phyloP scores from a whole-genome alignment of 148 eudicot species.

The Chenopodium berlandieri region DNA sequence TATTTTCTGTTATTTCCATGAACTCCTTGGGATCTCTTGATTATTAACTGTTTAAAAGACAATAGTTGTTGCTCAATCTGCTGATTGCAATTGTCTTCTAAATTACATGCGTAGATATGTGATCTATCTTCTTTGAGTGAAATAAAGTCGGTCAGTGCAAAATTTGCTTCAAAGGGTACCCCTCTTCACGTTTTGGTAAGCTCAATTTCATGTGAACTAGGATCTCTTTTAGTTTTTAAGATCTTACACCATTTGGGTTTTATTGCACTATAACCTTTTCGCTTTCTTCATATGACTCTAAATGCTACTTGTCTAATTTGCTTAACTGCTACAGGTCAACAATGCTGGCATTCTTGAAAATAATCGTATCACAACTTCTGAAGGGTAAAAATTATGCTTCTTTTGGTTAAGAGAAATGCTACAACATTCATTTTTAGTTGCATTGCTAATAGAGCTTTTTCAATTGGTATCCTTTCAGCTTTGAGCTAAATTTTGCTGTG shows the following conservation, averaged over 20 bases:
- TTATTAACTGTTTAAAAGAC: background rate
- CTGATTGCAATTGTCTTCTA: slow-evolving; percentile 17
- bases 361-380: slow-evolving; percentile 53
- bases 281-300: background rate
- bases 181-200: slow-evolving; percentile 85
- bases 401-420: background rate
- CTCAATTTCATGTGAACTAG: background rate
- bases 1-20: background rate
- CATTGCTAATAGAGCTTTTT: slow-evolving; percentile 17
- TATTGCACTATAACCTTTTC: background rate
- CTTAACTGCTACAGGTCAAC: slow-evolving; percentile 57
- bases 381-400: slow-evolving; percentile 52
- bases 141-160: slow-evolving; percentile 68
- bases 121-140: slow-evolving; percentile 79
- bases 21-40: slow-evolving; percentile 1
- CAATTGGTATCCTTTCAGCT: slow-evolving; percentile 34
- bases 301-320: background rate
- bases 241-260: background rate
- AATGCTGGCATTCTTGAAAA: slow-evolving; percentile 85
- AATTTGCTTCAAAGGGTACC: slow-evolving; percentile 51
- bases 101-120: slow-evolving; percentile 53
- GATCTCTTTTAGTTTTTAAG: background rate
- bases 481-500: slow-evolving; percentile 85
- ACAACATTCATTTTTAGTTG: background rate
- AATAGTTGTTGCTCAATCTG: background rate